Evolutionary conservation across 2,329 filamentous ascomycete species (phyloP), one percentile per base, ranked within the genome.

Genomic region (Colletotrichum salicis): DNA sequence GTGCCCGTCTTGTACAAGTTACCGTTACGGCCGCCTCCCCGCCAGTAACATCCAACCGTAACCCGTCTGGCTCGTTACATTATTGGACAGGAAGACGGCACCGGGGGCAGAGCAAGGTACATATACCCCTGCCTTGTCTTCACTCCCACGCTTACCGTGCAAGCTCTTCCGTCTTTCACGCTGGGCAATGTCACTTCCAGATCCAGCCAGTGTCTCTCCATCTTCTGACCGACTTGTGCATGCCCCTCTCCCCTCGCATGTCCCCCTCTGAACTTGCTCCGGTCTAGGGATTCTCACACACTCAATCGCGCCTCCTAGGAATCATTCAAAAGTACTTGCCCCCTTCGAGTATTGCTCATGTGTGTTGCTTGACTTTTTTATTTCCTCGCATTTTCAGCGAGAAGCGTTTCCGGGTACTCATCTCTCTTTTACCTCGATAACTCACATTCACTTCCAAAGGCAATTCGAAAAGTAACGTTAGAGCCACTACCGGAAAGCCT

Each of bases 281-380:
- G 35, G 65, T 48, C 33, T n/a, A 45, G 61, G 67, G 11, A n/a
- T 22, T n/a, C 19, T n/a, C 4, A 10, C 8, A 19, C 41, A 22
- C 19, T 48, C 10, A 66, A 67, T 33, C 37, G 59, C 54, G 65
- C 63, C 45, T 63, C 60, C 64, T 54, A 51, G 69, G 65, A 71
- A 64, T 60, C 31, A 71, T 69, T 71, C 54, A 71, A 71, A 71
- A 31, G 54, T 52, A 70, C 70, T 70, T 71, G 52, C 33, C 59
- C 69, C 65, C 59, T 64, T 59, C 35, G 27, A 19, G 19, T 45
- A 5, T 15, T 2, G 15, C 4, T 12, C 19, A 19, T 67, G 51
- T 33, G 29, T 41, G 24, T 56, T 27, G n/a, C 48, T 60, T 35
- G 45, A 27, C 27, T 37, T 56, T 55, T 55, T 15, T 31, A 22